These are phyloP conservation scores for Dictyostelium brefeldianum DNA, from an alignment of 78 protist species.

Conservation along the genomic window DNA sequence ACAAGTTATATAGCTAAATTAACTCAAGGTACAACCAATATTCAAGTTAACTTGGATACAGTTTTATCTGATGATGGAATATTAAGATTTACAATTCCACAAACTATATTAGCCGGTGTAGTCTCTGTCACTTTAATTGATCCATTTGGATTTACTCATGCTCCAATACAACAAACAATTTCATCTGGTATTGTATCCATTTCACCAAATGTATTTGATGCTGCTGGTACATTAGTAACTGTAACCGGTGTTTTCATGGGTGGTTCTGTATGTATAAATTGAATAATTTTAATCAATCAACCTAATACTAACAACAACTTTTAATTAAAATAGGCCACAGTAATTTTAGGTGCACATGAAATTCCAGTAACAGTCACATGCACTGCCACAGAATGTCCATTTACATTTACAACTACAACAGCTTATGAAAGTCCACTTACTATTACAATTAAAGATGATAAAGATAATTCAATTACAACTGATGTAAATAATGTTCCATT, in stretches of 20 bases:
- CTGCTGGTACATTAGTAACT: not conserved
- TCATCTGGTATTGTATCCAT: not conserved
- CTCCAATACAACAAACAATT: not conserved
- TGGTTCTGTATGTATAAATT: not conserved
- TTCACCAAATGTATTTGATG: not conserved
- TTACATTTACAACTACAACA: not conserved
- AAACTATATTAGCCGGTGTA: not conserved
- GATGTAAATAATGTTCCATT: not conserved
- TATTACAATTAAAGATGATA: not conserved
- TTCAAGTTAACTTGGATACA: not conserved
- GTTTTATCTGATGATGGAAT: not conserved
- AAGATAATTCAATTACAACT: not conserved
- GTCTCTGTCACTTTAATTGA: not conserved
- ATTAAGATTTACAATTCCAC: not conserved
- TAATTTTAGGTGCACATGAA: not conserved
- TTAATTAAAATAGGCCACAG: too few species aligned
- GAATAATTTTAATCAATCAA: too few species aligned
- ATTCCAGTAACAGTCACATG: not conserved
- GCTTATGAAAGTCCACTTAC: not conserved
- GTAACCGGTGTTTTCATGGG: not conserved
- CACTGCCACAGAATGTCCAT: not conserved
- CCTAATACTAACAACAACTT: too few species aligned
- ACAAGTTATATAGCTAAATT: not conserved
- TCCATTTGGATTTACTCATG: not conserved
- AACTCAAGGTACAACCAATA: not conserved